phyloP scores from a whole-genome alignment of 2,329 filamentous ascomycete species.

The Septoria petroselini region DNA sequence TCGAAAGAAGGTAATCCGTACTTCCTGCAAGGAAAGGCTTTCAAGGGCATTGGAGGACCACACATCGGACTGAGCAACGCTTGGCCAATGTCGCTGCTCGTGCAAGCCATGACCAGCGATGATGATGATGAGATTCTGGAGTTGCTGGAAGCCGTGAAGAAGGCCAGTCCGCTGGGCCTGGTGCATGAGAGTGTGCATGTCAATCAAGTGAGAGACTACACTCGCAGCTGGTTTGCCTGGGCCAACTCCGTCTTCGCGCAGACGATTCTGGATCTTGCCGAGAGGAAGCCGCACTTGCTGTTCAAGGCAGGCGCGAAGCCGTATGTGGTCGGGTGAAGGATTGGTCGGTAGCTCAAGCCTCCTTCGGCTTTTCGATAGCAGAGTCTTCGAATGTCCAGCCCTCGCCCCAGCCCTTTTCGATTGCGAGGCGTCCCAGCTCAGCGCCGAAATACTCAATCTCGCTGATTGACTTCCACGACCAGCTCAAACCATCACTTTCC shows the following conservation, averaged over 20 bases:
- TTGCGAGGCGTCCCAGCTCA: background rate
- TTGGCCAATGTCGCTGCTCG: conserved; percentile 93
- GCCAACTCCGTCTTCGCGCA: conserved; percentile 94
- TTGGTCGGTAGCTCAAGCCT: too few species aligned
- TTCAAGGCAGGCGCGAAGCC: conserved; percentile 64
- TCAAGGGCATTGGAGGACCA: conserved; percentile 83
- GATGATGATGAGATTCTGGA: conserved; percentile 76
- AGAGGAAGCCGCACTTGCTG: conserved; percentile 81
- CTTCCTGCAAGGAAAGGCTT: conserved; percentile 71
- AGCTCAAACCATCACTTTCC: too few species aligned
- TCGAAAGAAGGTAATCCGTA: conserved; percentile 80
- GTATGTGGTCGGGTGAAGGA: conserved; percentile 46
- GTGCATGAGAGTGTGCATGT: conserved; percentile 93
- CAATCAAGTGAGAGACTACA: conserved; percentile 66
- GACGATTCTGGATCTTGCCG: conserved; percentile 84
- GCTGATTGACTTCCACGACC: too few species aligned
- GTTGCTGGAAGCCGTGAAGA: conserved; percentile 70
- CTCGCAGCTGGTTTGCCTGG: conserved; percentile 95
- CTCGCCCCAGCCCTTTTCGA: background rate
- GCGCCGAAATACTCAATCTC: too few species aligned
- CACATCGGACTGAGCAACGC: conserved; percentile 83
- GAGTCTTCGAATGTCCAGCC: background rate
- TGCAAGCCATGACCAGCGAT: conserved; percentile 85
- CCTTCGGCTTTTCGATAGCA: background rate
- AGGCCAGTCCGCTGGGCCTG: conserved; percentile 71